Base-by-base conservation (phyloP, 1,284 basidiomycete species). In the Meripilus lineatus region DNA sequence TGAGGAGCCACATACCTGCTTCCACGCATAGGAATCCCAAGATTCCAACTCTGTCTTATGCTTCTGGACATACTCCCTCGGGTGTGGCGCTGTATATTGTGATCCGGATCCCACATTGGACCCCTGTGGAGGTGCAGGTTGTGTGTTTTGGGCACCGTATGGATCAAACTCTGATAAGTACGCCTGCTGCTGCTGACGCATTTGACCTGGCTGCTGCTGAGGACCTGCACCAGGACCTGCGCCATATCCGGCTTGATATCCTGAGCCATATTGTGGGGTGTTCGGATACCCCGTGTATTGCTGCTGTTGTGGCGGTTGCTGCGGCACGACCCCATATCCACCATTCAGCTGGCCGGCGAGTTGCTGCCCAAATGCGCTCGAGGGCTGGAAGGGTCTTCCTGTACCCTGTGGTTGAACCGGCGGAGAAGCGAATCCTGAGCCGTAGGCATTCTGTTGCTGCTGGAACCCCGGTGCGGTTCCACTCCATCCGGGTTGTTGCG, bases 21-120 rank as follows among this genome's bases (percentile, higher is more conserved):
- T 66, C 67, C 67, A 69, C n/a, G 64, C 46, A 28, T 61, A 55
- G 17, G 54, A 32, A 45, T 68, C 67, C 67, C 67, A 68, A 14
- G 50, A 40, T 54, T 68, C 67, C 26, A 69, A 55, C 53, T 67
- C 65, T 5, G 54, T 48, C 47, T 67, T 68, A 52, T 68, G 60
- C 24, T 56, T 32, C 35, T 56, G 63, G n/a, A 68, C 61, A 47
- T 58, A 67, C 33, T 62, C 50, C 25, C 67, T 58, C 38, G 67
- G 67, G 46, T 69, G 67, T 38, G 54, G 59, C 11, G 48, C 40
- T 17, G 51, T 40, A 23, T 49, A 54, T 18, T 50, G 48, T 10
- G 46, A 48, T 2, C 44, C 25, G 32, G 14, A 36, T 38, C 35
- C 49, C 46, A 10, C 26, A 23, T 18, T 50, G 41, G 10, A 32